These are phyloP conservation scores for Lophium mytilinum DNA, from an alignment of 495 filamentous ascomycete species.

Conservation along the genomic window DNA sequence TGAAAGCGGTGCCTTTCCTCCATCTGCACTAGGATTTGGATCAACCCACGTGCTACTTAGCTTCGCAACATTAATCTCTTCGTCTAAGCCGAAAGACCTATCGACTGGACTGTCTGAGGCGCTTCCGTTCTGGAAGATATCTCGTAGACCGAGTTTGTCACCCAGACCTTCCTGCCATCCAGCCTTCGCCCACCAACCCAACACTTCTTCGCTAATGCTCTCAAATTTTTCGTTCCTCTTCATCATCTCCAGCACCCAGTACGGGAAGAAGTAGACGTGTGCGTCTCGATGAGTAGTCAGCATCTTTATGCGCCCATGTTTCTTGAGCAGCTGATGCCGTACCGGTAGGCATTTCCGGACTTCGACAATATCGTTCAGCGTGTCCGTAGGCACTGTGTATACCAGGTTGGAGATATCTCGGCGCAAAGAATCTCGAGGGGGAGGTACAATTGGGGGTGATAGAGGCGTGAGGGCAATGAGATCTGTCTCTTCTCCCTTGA, in stretches of 20 bases:
- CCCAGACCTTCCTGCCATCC: conserved; percentile 77
- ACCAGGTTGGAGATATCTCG: conserved; percentile 59
- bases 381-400: conserved; percentile 71
- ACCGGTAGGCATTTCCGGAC: conserved; percentile 61
- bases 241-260: conserved; percentile 82
- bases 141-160: conserved; percentile 63
- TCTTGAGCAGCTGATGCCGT: conserved; percentile 60
- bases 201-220: conserved; percentile 80
- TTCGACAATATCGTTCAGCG: conserved; percentile 69
- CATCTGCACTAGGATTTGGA: conserved; percentile 4
- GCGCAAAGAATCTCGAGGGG: conserved; percentile 52
- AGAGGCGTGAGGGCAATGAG: conserved; percentile 71
- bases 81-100: conserved; percentile 33
- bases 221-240: conserved; percentile 69
- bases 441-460: conserved; percentile 44
- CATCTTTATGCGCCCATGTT: conserved; percentile 67
- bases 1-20: neutral
- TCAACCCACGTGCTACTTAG: conserved; percentile 48
- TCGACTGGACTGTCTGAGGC: conserved; percentile 37
- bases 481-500: conserved; percentile 87
- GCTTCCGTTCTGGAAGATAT: conserved; percentile 47
- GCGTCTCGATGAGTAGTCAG: conserved; percentile 75
- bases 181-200: conserved; percentile 93
- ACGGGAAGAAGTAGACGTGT: conserved; percentile 86
- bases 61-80: conserved; percentile 54